Conservation (phyloP, 805 yeast genomes). For the Barnettozyma vustinii region DNA sequence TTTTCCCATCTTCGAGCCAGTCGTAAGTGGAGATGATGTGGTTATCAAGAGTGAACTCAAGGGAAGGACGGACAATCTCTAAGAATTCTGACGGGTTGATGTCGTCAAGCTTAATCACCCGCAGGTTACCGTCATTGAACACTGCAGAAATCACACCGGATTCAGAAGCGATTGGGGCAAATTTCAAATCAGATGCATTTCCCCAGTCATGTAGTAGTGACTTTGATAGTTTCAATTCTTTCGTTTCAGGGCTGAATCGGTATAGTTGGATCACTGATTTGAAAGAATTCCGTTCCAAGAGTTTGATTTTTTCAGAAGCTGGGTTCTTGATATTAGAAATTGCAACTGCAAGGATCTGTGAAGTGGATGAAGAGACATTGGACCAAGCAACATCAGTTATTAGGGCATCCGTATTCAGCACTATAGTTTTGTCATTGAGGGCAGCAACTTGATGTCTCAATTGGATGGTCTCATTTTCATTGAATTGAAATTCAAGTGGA, state of each 20-base stretch:
- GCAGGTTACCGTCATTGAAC: conserved; percentile 54
- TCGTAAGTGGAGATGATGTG: conserved; percentile 42
- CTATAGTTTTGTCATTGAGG: conserved; percentile 30
- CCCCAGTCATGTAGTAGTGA: conserved; percentile 39
- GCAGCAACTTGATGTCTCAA: conserved; percentile 16
- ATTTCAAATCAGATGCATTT: conserved; percentile 34
- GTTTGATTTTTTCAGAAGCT: conserved; percentile 23
- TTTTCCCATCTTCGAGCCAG: conserved; percentile 33
- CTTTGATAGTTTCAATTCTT: conserved; percentile 27
- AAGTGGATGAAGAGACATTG: conserved; percentile 22
- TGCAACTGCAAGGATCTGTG: conserved; percentile 46
- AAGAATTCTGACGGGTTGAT: conserved; percentile 10
- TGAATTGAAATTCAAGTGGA: conserved; percentile 17
- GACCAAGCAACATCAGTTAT: conserved; percentile 53
- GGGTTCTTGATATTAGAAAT: conserved; percentile 34
- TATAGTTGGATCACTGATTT: conserved; percentile 43
- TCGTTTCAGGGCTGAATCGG: conserved; percentile 28
- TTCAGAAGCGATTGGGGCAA: conserved; percentile 34
- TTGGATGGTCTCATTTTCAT: conserved; percentile 8
- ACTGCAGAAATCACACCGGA: conserved; percentile 45
- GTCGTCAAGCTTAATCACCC: conserved; percentile 36
- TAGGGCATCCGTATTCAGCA: conserved; percentile 46
- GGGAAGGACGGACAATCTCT: conserved; percentile 22
- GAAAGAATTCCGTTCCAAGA: conserved; percentile 25
- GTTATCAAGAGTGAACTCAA: conserved; percentile 23